Percentiles rank a stretch among this genome's conserved stretches.
These are phyloP conservation scores for Hibiscus trionum DNA, from an alignment of 345 rosid species.

Conservation along the genomic window DNA sequence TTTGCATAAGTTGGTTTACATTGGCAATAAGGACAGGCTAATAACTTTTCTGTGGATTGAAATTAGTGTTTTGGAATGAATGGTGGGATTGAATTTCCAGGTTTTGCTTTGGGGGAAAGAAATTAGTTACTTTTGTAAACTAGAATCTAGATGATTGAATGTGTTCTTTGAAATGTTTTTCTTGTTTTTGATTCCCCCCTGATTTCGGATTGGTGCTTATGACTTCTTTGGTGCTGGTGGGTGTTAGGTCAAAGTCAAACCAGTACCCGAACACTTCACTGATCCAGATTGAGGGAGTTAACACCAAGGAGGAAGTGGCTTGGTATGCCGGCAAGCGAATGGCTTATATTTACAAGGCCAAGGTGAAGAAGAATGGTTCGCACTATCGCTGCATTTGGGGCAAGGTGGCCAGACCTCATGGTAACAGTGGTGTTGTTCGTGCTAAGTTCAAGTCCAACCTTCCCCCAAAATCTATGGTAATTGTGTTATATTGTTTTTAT, in stretches of 20 bases:
- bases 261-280: conserved; percentile 78
- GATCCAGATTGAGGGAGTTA: conserved; percentile 86
- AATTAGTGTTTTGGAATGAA: neutral
- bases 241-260: conserved; percentile 71
- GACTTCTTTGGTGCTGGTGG: neutral
- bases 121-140: neutral
- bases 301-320: conserved; percentile 68
- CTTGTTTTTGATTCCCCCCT: neutral
- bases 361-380: conserved; percentile 68
- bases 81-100: neutral
- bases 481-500: neutral
- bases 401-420: conserved; percentile 79
- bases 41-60: no score
- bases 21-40: no score
- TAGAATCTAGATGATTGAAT: neutral
- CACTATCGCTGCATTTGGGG: conserved; percentile 98
- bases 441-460: conserved; percentile 82
- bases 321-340: conserved; percentile 85
- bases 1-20: no score
- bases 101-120: neutral
- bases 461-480: conserved; percentile 89
- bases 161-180: neutral
- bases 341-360: conserved; percentile 95
- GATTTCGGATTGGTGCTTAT: neutral
- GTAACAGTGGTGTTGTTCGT: conserved; percentile 89